These are phyloP conservation scores for Candida maris DNA, from an alignment of 805 yeast genomes.

Conservation along the genomic window DNA sequence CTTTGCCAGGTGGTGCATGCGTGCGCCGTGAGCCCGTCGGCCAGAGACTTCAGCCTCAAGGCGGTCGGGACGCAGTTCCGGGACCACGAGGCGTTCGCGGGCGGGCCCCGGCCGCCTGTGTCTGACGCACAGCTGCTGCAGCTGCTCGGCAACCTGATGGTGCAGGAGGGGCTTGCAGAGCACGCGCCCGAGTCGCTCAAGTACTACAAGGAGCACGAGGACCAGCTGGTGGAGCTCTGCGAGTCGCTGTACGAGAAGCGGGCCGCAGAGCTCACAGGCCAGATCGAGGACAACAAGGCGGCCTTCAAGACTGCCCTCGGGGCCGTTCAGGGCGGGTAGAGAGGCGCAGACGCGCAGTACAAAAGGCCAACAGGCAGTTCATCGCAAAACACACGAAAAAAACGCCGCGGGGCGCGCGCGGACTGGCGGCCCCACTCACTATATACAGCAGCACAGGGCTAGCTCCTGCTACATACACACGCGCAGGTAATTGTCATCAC, in stretches of 20 bases:
- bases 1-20: conserved; percentile 30
- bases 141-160: conserved; percentile 18
- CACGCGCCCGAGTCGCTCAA: conserved; percentile 6
- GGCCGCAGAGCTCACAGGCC: conserved; percentile 19
- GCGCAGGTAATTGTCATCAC: conserved; percentile 2
- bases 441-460: too few species aligned
- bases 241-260: conserved; percentile 21
- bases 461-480: too few species aligned
- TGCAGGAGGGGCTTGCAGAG: conserved; percentile 12
- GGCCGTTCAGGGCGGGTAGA: not conserved
- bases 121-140: conserved; percentile 16
- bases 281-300: conserved; percentile 11
- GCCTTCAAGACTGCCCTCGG: conserved; percentile 9
- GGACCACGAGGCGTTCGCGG: conserved; percentile 25
- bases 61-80: conserved; percentile 15
- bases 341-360: too few species aligned
- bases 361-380: too few species aligned
- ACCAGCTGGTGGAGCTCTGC: conserved; percentile 20
- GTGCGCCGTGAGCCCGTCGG: conserved; percentile 10
- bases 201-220: conserved; percentile 15
- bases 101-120: conserved; percentile 10
- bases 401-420: too few species aligned
- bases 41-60: conserved; percentile 11
- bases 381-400: too few species aligned
- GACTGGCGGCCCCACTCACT: too few species aligned